phyloP scores from a whole-genome alignment of 176 grass and related monocot genomes.

The Juncus effusus region DNA sequence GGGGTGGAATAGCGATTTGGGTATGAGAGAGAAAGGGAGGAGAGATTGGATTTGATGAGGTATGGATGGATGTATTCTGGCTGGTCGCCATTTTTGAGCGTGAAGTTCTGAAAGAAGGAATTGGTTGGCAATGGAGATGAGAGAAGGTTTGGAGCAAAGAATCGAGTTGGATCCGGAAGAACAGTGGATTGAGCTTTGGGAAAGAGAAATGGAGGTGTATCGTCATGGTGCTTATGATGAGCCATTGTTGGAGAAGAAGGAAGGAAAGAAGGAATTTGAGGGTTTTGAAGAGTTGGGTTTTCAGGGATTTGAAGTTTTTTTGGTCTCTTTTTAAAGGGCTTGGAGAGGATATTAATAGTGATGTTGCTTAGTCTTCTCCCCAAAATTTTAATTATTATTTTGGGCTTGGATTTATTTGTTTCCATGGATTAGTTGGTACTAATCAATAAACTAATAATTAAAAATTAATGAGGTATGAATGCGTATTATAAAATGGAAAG shows the following conservation, averaged over 20 bases:
- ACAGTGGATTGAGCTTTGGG: constrained; percentile 63
- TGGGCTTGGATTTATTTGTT: constrained; percentile 5
- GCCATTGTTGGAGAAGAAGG: constrained; percentile 12
- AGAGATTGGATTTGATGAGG: constrained; percentile 47
- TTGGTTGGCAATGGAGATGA: constrained; percentile 81
- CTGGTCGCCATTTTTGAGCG: constrained; percentile 90
- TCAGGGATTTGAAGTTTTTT: neutral
- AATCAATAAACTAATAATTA: too few relatives aligned
- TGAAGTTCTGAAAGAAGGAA: constrained; percentile 93
- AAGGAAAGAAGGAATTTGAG: neutral
- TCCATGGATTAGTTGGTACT: constrained; percentile 5
- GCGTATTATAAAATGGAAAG: too few relatives aligned
- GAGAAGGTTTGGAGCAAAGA: constrained; percentile 69
- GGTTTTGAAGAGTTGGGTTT: neutral
- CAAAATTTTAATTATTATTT: constrained; percentile 23
- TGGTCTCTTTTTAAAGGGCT: constrained; percentile 9
- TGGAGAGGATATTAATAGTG: constrained; percentile 1
- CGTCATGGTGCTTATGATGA: constrained; percentile 1
- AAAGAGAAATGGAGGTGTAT: constrained; percentile 37
- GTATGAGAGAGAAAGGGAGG: constrained; percentile 61
- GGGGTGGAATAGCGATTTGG: constrained; percentile 56
- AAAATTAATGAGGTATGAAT: too few relatives aligned
- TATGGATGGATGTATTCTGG: constrained; percentile 97
- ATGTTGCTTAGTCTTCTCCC: constrained; percentile 15
- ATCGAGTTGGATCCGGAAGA: constrained; percentile 65